Base-by-base conservation (phyloP, 129 eudicot species). In the Helianthus annuus region DNA sequence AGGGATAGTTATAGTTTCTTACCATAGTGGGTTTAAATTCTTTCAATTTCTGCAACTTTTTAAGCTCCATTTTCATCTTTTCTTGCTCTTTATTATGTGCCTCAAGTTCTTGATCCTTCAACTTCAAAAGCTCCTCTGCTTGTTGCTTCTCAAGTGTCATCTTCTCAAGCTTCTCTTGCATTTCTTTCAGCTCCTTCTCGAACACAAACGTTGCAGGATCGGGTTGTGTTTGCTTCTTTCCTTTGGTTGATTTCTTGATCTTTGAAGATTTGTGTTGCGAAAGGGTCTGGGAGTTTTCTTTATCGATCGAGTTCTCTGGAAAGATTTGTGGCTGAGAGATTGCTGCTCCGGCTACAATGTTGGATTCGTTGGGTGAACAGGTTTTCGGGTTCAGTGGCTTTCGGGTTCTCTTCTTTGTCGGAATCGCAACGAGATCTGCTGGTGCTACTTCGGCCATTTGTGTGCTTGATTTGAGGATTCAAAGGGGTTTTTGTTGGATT, bases 1-100 rank as follows among this genome's bases (percentile, higher is more conserved):
- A 70, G 34, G 16, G 48, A 19, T 19, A 19, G 22, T 19, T 19
- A 19, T 51, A 7, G 27, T 27, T 38, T n/a, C 3, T 6, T 72
- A 92, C 98, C 92, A 94, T 61, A 24, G 79, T 84, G 78, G 98
- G 98, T 67, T 94, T 94, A 38, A 94, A 94, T 55, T 90, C 98
- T 76, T 90, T 94, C 77, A 84, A 51, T 58, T 94, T 94, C 86
- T 90, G 96, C 96, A 94, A 75, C 73, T 94, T 90, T 75, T 84
- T 94, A 79, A 94, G 85, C 77, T 92, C 98, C 71, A 71, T 64
- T 72, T 89, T 90, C 48, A 92, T 91, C 66, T 92, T 89, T 73
- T 89, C 95, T 45, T 92, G 94, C 63, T 85, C 95, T 52, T 70
- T 69, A 12, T 73, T 87, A 2, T 73, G 81, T 2, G 70, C 72